These are phyloP conservation scores for Alternaria conjuncta DNA, from an alignment of 2,329 filamentous ascomycete genomes.

Conservation along the genomic window DNA sequence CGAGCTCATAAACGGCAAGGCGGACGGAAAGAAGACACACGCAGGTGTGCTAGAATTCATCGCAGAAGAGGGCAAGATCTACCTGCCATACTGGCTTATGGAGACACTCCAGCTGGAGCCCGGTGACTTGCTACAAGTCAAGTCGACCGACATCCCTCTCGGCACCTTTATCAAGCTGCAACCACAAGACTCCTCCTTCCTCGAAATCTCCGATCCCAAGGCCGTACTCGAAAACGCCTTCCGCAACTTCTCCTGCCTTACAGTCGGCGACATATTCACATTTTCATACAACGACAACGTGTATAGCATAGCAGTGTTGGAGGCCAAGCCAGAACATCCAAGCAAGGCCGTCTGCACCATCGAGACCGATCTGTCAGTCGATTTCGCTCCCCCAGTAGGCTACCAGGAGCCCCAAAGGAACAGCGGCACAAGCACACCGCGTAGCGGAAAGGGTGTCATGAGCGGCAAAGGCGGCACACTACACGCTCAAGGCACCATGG, in stretches of 20 bases:
- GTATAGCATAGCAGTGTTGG: slow-evolving; percentile 91
- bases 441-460: slow-evolving; percentile 68
- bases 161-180: slow-evolving; percentile 96
- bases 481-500: slow-evolving; percentile 91
- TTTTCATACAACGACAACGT: slow-evolving; percentile 96
- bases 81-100: slow-evolving; percentile 98
- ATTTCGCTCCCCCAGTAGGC: slow-evolving; percentile 91
- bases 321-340: slow-evolving; percentile 86
- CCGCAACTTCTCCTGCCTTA: slow-evolving; percentile 91
- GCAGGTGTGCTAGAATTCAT: slow-evolving; percentile 97
- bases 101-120: slow-evolving; percentile 86
- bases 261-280: slow-evolving; percentile 92
- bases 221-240: slow-evolving; percentile 97
- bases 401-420: slow-evolving; percentile 84
- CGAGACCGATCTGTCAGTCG: slow-evolving; percentile 94
- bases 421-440: slow-evolving; percentile 87
- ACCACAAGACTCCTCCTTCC: slow-evolving; percentile 89
- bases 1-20: slow-evolving; percentile 91
- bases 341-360: slow-evolving; percentile 89
- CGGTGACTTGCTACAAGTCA: slow-evolving; percentile 92
- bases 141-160: slow-evolving; percentile 89
- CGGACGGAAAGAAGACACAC: slow-evolving; percentile 85
- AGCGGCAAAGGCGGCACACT: slow-evolving; percentile 74
- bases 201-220: slow-evolving; percentile 96
- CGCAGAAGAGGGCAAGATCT: slow-evolving; percentile 94